These are phyloP conservation scores for Cordia subcordata DNA, from an alignment of 257 asterid genomes.

Conservation along the genomic window DNA sequence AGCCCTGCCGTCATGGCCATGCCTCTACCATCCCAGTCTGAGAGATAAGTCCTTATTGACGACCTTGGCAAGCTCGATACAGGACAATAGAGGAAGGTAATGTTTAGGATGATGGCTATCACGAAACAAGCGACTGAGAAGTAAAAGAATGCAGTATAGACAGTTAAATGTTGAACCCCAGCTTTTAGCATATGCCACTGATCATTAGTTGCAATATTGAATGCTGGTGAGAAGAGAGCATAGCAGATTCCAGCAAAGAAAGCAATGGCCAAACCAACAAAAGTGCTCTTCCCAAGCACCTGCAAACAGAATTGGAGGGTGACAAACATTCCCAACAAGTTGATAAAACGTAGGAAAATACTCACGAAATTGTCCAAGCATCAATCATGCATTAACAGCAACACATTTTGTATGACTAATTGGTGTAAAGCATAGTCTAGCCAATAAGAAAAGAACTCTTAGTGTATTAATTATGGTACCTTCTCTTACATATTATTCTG, in stretches of 20 bases:
- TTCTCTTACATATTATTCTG: too few species aligned
- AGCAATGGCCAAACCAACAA: constrained; percentile 68
- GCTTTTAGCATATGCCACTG: constrained; percentile 64
- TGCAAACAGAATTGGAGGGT: constrained; percentile 18
- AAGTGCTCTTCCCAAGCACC: constrained; percentile 84
- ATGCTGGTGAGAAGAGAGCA: constrained; percentile 90
- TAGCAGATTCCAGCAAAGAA: constrained; percentile 90
- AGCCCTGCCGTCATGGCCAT: constrained; percentile 92
- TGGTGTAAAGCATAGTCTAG: too few species aligned
- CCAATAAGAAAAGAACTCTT: too few species aligned
- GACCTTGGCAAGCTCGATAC: constrained; percentile 67
- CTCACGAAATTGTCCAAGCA: too few species aligned
- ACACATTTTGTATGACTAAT: too few species aligned
- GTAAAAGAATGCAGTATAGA: constrained; percentile 88
- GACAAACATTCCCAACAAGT: too few species aligned
- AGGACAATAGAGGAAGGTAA: constrained; percentile 68
- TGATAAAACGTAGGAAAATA: too few species aligned
- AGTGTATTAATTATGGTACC: too few species aligned
- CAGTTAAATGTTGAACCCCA: constrained; percentile 75
- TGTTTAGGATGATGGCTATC: constrained; percentile 60
- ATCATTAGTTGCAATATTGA: constrained; percentile 88
- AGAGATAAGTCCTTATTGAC: constrained; percentile 58
- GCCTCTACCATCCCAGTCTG: constrained; percentile 84
- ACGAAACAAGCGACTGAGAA: constrained; percentile 77
- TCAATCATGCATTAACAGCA: neutral